phyloP scores from a whole-genome alignment of 495 filamentous ascomycete species.

The Penicillium nucicola region DNA sequence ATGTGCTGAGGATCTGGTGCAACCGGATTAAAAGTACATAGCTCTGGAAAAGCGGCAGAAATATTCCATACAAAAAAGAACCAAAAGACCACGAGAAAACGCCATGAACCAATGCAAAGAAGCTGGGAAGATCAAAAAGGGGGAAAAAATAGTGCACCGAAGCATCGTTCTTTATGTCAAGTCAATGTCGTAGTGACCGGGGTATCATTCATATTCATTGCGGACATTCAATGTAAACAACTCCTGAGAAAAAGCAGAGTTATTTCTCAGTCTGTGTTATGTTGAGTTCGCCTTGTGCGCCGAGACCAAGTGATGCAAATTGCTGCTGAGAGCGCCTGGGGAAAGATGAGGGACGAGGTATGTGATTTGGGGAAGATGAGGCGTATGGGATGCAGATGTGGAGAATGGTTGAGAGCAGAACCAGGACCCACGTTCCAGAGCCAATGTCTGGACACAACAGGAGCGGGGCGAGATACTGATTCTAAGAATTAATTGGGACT shows the following conservation, averaged over 20 bases:
- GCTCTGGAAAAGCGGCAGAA: too few relatives aligned
- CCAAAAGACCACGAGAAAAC: background rate
- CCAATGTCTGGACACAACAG: background rate
- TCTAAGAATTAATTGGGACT: background rate
- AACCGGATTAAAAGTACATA: too few relatives aligned
- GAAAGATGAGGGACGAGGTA: background rate
- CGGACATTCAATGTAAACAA: constrained; percentile 12
- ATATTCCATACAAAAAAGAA: too few relatives aligned
- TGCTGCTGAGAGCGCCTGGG: constrained; percentile 10
- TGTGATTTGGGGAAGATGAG: background rate
- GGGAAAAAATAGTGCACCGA: background rate
- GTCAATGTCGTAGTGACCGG: constrained; percentile 7
- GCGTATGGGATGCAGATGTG: background rate
- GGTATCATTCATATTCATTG: constrained; percentile 29
- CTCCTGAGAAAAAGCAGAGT: constrained; percentile 8
- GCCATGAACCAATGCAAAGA: background rate
- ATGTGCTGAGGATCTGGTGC: too few relatives aligned
- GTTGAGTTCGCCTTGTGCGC: constrained; percentile 18
- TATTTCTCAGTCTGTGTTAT: constrained; percentile 1
- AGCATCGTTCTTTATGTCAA: background rate
- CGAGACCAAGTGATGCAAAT: constrained; percentile 6
- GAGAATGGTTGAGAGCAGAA: background rate
- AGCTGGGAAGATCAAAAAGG: background rate
- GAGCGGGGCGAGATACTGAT: background rate
- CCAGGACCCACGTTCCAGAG: background rate